A percentile compares a stretch with the other conserved stretches of the same genome.
Evolutionary conservation across 2,329 filamentous ascomycete species (phyloP).

Genomic region (Hirsutella rhossiliensis): DNA sequence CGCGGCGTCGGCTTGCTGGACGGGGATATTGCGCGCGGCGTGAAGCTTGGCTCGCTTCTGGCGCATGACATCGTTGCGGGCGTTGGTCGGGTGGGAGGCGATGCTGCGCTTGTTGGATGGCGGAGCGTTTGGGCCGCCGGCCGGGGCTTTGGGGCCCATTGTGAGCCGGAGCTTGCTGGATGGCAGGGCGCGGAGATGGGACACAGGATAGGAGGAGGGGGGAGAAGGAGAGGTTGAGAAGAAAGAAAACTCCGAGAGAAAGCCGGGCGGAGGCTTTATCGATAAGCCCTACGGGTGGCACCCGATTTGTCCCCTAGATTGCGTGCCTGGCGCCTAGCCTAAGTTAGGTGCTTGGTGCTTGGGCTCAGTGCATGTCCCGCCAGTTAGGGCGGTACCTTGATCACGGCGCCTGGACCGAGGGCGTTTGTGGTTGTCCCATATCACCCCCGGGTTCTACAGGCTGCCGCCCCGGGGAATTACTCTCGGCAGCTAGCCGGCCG

Average conservation of each 20-base stretch:
- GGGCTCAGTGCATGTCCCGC: too few species aligned
- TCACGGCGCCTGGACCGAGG: too few species aligned
- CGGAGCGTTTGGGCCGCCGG: conserved; percentile 10
- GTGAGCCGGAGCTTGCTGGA: not conserved
- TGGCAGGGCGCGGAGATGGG: not conserved
- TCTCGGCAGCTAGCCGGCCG: too few species aligned
- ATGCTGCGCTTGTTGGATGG: conserved; percentile 15
- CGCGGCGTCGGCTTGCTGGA: conserved; percentile 37
- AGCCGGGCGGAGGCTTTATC: too few species aligned
- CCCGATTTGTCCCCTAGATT: too few species aligned
- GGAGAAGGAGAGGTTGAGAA: not conserved
- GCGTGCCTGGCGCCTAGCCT: not conserved
- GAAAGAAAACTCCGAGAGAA: too few species aligned
- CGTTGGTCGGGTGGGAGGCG: conserved; percentile 8
- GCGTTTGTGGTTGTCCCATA: too few species aligned
- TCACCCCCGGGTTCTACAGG: too few species aligned
- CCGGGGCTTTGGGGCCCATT: not conserved
- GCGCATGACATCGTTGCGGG: conserved; percentile 12
- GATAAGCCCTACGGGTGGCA: too few species aligned
- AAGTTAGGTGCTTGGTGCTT: not conserved
- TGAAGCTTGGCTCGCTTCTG: conserved; percentile 34
- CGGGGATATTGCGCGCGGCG: conserved; percentile 36
- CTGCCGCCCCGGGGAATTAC: too few species aligned
- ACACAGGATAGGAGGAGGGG: not conserved
- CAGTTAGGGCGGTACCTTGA: too few species aligned